Percentiles rank a stretch among this genome's conserved stretches.
Conservation (phyloP, 2,329 filamentous ascomycete genomes). For the Fusarium praegraminearum region DNA sequence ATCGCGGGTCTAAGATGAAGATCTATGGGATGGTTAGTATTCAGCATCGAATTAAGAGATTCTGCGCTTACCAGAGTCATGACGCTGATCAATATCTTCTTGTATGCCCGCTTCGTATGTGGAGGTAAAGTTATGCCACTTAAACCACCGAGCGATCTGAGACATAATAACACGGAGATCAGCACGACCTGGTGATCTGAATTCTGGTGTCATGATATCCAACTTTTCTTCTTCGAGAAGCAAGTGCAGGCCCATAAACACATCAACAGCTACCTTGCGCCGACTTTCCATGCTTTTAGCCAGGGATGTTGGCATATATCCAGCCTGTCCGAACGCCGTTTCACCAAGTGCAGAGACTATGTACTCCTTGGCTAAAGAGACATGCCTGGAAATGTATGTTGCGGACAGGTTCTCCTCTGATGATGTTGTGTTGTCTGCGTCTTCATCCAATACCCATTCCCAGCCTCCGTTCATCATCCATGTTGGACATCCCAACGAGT, state of each 20-base stretch:
- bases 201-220: conserved; percentile 66
- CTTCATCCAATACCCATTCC: conserved; percentile 76
- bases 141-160: conserved; percentile 85
- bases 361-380: conserved; percentile 74
- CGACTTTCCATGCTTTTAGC: conserved; percentile 66
- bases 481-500: conserved; percentile 62
- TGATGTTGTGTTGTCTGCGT: conserved; percentile 51
- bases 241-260: conserved; percentile 83
- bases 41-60: too few relatives aligned
- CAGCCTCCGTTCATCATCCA: conserved; percentile 75
- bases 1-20: conserved; percentile 50
- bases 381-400: conserved; percentile 64
- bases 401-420: conserved; percentile 42
- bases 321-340: conserved; percentile 63
- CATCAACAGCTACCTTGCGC: conserved; percentile 71
- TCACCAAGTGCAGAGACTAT: conserved; percentile 69
- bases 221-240: conserved; percentile 92
- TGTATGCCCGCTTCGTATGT: conserved; percentile 67
- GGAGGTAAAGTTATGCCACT: conserved; percentile 68
- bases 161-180: conserved; percentile 79
- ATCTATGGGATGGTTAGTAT: conserved; percentile 44
- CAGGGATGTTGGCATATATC: conserved; percentile 74
- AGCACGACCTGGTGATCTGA: conserved; percentile 57
- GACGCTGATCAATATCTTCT: conserved; percentile 56
- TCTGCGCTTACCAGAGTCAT: conserved; percentile 55